These are phyloP conservation scores for Linderniella brevidens DNA, from an alignment of 257 asterid genomes.

Conservation along the genomic window DNA sequence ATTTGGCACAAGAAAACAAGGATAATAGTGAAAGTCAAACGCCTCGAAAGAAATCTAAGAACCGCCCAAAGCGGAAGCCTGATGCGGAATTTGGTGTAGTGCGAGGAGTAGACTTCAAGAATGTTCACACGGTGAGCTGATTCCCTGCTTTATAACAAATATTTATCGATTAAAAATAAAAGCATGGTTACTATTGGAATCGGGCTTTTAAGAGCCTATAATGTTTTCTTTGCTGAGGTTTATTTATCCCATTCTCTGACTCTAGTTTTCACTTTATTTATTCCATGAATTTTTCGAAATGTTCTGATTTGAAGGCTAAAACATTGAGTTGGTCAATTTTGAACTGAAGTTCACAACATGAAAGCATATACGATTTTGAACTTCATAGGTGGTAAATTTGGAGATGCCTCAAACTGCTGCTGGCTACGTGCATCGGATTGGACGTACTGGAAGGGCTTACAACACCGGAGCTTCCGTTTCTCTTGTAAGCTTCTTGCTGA, in stretches of 20 bases:
- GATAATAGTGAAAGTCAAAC: constrained; percentile 22
- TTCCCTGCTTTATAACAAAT: background rate
- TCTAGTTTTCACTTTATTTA: no score
- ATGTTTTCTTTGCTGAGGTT: no score
- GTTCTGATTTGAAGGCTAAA: no score
- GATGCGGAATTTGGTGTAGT: constrained; percentile 96
- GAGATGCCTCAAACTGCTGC: constrained; percentile 80
- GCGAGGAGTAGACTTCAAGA: constrained; percentile 93
- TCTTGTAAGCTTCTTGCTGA: constrained; percentile 41
- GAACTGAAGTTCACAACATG: no score
- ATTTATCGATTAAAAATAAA: no score
- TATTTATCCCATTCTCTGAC: no score
- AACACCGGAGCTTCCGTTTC: constrained; percentile 92
- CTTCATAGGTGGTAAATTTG: constrained; percentile 61
- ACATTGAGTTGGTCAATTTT: no score
- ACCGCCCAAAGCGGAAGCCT: constrained; percentile 37
- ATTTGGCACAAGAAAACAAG: constrained; percentile 29
- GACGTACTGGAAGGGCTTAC: constrained; percentile 95
- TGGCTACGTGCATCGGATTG: constrained; percentile 94
- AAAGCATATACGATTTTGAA: background rate
- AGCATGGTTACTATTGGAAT: no score
- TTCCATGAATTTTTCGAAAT: no score
- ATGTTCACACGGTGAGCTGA: constrained; percentile 69
- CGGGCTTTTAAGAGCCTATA: no score
- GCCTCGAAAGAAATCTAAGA: constrained; percentile 40